Conservation (phyloP, 345 rosid species). For the Syzygium aqueum region DNA sequence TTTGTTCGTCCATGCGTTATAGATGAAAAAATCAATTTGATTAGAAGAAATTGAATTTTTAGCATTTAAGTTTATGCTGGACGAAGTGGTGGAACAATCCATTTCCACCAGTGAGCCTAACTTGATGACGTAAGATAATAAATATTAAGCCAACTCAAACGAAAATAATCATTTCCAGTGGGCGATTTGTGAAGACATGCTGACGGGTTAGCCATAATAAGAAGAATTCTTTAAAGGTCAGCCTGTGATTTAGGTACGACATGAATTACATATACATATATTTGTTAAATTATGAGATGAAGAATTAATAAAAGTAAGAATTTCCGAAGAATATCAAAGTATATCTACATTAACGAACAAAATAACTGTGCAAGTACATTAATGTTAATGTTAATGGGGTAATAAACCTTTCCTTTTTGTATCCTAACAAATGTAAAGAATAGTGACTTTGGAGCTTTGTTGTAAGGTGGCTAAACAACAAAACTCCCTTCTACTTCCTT, state of each 20-base stretch:
- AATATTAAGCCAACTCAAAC: background rate
- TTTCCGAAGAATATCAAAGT: background rate
- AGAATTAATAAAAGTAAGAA: background rate
- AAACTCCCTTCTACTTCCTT: background rate
- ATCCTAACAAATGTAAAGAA: background rate
- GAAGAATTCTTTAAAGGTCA: background rate
- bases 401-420: background rate
- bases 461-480: background rate
- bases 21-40: background rate
- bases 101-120: background rate
- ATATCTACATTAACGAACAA: background rate
- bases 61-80: background rate
- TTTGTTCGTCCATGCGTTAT: background rate
- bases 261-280: background rate
- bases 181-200: background rate
- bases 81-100: background rate
- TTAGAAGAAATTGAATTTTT: background rate
- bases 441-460: background rate
- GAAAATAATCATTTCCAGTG: background rate
- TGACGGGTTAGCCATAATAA: background rate
- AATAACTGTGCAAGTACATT: background rate
- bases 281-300: background rate
- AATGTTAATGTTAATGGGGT: background rate
- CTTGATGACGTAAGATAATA: background rate
- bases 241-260: background rate